Evolutionary conservation across 768 basidiomycete genomes (phyloP), one percentile per base, ranked within the genome.

Genomic region (Termitomyces sp.): DNA sequence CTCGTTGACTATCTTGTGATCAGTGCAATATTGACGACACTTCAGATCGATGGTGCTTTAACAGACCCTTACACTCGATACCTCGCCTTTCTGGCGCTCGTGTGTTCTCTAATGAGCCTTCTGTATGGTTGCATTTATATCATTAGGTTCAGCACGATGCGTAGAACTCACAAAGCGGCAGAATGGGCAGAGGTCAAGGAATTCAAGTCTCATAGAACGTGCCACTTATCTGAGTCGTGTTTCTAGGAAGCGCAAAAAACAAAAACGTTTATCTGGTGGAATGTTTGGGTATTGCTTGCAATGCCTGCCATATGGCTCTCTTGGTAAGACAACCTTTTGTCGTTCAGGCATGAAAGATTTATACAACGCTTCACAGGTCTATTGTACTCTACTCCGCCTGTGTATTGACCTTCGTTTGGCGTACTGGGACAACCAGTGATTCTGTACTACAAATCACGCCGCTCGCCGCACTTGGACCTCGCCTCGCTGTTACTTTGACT

Each of bases 361-460:
- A 25, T 25, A 25, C 25, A 25, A 25, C 25, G 25, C 25, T 25
- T 25, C 25, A 25, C 25, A 25, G 25, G 25, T 25, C 25, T 25
- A 25, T 25, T 25, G 25, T 25, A 25, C 25, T 25, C 25, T 25
- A 91, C 72, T 70, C 86, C 63, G 67, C 78, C 5, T 76, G 86
- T 15, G 86, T 91, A 65, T 76, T 89, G 36, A 79, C 84, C 2
- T 90, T 83, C 62, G 83, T 90, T 52, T 91, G 89, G 89, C 82
- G 86, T 50, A 84, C 83, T 0, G 87, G 86, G 10, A 79, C 83
- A 72, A 2, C 37, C 69, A 14, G 81, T 40, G 67, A 3, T 25
- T 25, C 25, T 25, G 25, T 1, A 25, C 25, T 25, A 25, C 25
- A 25, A 25, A 25, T 25, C 25, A 25, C 25, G 25, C 25, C 25